Conservation (phyloP, 345 rosid species). For the Anastatica hierochuntica region DNA sequence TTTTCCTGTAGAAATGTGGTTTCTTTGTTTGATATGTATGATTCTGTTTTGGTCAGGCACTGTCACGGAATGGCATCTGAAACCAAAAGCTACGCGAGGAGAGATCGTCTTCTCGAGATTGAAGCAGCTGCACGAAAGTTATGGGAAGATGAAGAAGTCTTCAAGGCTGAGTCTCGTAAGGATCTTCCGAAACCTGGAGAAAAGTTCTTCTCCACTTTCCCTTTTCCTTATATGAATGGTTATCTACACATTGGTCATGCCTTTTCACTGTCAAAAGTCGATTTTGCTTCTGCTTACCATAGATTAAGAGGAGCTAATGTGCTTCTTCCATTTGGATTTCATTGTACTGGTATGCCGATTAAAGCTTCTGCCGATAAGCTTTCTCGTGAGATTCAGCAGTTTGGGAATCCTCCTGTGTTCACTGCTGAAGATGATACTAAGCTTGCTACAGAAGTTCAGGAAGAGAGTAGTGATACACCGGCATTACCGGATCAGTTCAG, state of each 20-base stretch:
- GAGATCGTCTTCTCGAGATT: slow-evolving; percentile 68
- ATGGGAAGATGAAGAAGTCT: slow-evolving; percentile 74
- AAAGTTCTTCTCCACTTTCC: slow-evolving; percentile 71
- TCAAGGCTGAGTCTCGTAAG: slow-evolving; percentile 49
- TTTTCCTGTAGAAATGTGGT: not conserved
- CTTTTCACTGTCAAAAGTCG: slow-evolving; percentile 69
- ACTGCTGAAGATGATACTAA: slow-evolving; percentile 19
- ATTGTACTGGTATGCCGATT: slow-evolving; percentile 96
- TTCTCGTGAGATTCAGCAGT: slow-evolving; percentile 52
- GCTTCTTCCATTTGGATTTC: slow-evolving; percentile 78
- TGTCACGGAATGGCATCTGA: slow-evolving; percentile 62
- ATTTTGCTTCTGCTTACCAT: slow-evolving; percentile 86
- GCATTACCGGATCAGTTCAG: slow-evolving; percentile 47
- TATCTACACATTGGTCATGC: slow-evolving; percentile 75
- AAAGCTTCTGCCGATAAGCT: slow-evolving; percentile 97
- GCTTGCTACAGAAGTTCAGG: slow-evolving; percentile 25
- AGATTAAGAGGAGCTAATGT: slow-evolving; percentile 83
- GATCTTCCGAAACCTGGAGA: slow-evolving; percentile 43
- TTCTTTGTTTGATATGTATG: not conserved
- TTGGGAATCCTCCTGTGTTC: slow-evolving; percentile 72
- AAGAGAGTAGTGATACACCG: slow-evolving; percentile 25
- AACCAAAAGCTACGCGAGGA: slow-evolving; percentile 59
- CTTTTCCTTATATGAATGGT: slow-evolving; percentile 83
- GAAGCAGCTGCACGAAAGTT: slow-evolving; percentile 34
- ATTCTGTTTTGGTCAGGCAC: slow-evolving; percentile 21